phyloP scores from a whole-genome alignment of 176 grass and related monocot species.

The Stipa capillata region DNA sequence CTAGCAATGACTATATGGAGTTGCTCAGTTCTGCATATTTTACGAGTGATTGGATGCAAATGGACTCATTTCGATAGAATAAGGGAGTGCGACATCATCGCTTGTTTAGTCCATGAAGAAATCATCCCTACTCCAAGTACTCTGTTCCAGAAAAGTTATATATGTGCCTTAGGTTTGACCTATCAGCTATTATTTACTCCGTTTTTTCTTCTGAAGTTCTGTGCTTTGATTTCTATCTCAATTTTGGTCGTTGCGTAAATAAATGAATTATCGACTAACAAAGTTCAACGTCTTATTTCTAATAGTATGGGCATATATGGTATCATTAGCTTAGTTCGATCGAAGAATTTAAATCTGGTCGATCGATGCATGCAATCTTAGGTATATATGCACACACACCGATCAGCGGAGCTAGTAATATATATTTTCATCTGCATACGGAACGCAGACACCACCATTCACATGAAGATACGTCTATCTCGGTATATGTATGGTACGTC shows the following conservation, averaged over 20 bases:
- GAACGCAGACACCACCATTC: too few species aligned
- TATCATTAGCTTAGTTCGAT: too few species aligned
- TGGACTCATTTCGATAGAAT: background rate
- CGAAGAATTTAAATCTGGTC: too few species aligned
- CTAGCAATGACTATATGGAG: background rate
- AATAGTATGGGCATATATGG: too few species aligned
- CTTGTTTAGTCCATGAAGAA: background rate
- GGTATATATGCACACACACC: too few species aligned
- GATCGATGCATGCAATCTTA: too few species aligned
- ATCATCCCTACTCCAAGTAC: background rate
- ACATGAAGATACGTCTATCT: too few species aligned
- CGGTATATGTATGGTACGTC: too few species aligned
- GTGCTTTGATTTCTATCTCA: background rate
- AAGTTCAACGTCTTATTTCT: too few species aligned
- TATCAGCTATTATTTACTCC: background rate
- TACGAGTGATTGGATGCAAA: background rate
- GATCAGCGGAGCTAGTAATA: too few species aligned
- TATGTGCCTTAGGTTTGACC: conserved; percentile 15
- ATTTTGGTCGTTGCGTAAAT: background rate
- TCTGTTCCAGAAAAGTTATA: background rate
- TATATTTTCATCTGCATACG: too few species aligned
- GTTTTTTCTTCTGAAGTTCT: too few species aligned
- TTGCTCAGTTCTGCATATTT: background rate
- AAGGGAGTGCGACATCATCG: background rate
- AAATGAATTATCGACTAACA: conserved; percentile 1